These are phyloP conservation scores for Wickerhamiella sorbophila DNA, from an alignment of 805 yeast genomes.

Conservation along the genomic window DNA sequence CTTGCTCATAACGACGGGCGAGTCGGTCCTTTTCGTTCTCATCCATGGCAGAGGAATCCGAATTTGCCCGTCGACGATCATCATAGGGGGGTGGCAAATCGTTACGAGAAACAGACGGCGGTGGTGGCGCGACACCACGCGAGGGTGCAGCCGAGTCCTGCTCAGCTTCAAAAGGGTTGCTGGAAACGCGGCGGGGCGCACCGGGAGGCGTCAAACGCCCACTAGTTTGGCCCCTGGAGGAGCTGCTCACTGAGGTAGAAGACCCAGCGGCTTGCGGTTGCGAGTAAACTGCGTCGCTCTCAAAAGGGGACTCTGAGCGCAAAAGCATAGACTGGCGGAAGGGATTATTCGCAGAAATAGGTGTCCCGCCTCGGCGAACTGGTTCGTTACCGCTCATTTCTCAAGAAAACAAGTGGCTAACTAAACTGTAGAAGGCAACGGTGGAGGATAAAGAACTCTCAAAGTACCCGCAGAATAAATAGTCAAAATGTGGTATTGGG, in stretches of 20 bases:
- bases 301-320: conserved; percentile 20
- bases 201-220: conserved; percentile 31
- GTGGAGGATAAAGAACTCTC: no score
- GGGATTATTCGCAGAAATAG: conserved; percentile 13
- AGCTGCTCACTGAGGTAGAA: conserved; percentile 1
- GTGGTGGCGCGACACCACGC: no score
- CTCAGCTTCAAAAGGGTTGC: conserved; percentile 30
- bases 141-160: conserved; percentile 18
- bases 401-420: no score
- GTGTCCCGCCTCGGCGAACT: conserved; percentile 1
- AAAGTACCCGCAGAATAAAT: no score
- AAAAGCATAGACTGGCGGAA: conserved; percentile 18
- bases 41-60: conserved; percentile 16
- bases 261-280: not conserved
- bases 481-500: no score
- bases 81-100: conserved; percentile 13
- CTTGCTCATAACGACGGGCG: not conserved
- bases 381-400: conserved; percentile 1
- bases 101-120: not conserved
- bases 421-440: no score
- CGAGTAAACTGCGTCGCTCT: conserved; percentile 12
- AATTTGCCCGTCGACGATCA: conserved; percentile 21
- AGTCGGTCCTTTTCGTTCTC: conserved; percentile 4
- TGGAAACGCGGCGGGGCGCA: conserved; percentile 10
- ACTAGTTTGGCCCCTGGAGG: conserved; percentile 19